Percentiles rank a stretch among this genome's conserved stretches.
These are phyloP conservation scores for Triglochin maritima DNA, from an alignment of 106 monocot genomes.

Conservation along the genomic window DNA sequence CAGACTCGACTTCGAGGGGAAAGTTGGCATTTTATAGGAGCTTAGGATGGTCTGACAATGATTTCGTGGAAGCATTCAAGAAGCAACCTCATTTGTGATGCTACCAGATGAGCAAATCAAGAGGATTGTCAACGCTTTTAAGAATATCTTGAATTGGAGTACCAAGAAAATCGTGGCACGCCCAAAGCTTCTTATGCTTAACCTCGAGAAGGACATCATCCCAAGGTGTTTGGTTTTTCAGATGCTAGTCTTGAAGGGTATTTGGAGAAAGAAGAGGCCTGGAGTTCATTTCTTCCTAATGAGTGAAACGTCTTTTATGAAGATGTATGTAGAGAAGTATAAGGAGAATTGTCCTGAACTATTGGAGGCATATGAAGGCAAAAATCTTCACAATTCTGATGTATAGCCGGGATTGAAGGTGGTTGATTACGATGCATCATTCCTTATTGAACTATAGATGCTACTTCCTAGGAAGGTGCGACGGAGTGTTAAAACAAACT, in stretches of 20 bases:
- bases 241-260: background rate
- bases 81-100: conserved; percentile 2
- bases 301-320: background rate
- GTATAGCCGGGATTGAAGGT: background rate
- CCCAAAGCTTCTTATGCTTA: conserved; percentile 7
- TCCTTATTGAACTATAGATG: too few relatives aligned
- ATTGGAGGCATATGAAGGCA: background rate
- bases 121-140: background rate
- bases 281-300: background rate
- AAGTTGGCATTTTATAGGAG: background rate
- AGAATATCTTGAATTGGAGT: background rate
- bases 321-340: background rate
- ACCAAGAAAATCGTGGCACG: background rate
- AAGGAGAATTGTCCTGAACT: conserved; percentile 1
- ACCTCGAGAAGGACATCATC: conserved; percentile 4
- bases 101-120: conserved; percentile 5
- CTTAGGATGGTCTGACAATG: conserved; percentile 5
- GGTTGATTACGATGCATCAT: too few relatives aligned
- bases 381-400: background rate
- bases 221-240: conserved; percentile 9
- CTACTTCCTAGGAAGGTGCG: too few relatives aligned
- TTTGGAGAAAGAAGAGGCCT: background rate
- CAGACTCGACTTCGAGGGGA: background rate
- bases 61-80: conserved; percentile 1
- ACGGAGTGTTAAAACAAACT: too few relatives aligned